Percentiles rank a stretch among this genome's conserved stretches.
phyloP scores from a whole-genome alignment of 176 grass and related monocot species.

The Avena eriantha region DNA sequence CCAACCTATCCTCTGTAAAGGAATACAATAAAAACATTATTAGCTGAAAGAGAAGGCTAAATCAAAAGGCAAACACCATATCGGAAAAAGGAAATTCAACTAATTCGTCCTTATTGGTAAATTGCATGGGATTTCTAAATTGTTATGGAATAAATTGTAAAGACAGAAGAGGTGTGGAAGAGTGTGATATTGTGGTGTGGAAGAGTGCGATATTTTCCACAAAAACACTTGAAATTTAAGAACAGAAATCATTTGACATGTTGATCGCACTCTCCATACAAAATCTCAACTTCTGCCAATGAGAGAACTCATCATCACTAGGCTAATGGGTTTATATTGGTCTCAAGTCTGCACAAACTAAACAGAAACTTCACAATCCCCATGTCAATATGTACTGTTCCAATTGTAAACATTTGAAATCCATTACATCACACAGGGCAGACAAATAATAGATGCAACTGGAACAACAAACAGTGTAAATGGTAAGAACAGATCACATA shows the following conservation, averaged over 20 bases:
- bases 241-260: neutral
- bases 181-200: neutral
- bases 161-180: neutral
- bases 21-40: slow-evolving; percentile 16
- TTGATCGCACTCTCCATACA: neutral
- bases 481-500: neutral
- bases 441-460: neutral
- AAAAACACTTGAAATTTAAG: neutral
- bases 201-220: neutral
- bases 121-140: neutral
- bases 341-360: neutral
- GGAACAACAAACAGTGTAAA: neutral
- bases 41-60: slow-evolving; percentile 4
- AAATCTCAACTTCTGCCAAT: neutral
- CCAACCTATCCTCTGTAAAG: slow-evolving; percentile 72
- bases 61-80: neutral
- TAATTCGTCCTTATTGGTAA: neutral
- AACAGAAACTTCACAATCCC: neutral
- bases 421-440: neutral
- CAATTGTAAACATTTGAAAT: neutral
- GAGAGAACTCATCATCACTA: neutral
- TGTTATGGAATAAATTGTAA: neutral
- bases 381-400: neutral
- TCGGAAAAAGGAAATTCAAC: neutral
- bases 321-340: neutral